Percentiles rank a stretch among this genome's conserved stretches.
Conservation (phyloP, 192 early-diverging fungal genomes). For the Blastocladiella britannica region DNA sequence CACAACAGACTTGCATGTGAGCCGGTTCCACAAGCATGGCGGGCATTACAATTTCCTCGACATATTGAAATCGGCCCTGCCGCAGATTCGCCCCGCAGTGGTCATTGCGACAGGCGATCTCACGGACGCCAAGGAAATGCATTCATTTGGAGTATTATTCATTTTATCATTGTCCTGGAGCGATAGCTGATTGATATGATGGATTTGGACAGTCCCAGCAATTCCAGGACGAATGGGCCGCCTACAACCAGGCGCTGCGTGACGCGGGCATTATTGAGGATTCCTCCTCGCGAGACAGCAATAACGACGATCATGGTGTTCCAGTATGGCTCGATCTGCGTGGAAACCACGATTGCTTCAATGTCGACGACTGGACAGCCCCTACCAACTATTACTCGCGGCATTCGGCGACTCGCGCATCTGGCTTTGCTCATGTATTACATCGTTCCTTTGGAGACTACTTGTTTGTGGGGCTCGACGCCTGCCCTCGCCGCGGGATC, state of each 20-base stretch:
- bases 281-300: too few relatives aligned
- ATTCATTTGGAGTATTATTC: neutral
- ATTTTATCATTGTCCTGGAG: neutral
- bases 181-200: neutral
- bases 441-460: constrained; percentile 65
- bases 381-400: constrained; percentile 37
- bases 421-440: too few relatives aligned
- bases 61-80: constrained; percentile 49
- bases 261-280: too few relatives aligned
- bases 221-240: constrained; percentile 58
- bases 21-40: too few relatives aligned
- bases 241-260: constrained; percentile 43
- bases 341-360: constrained; percentile 91
- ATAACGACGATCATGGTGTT: constrained; percentile 24
- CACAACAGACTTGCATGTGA: too few relatives aligned
- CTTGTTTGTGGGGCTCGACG: constrained; percentile 64
- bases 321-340: constrained; percentile 64
- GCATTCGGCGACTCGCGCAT: too few relatives aligned
- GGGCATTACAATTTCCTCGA: constrained; percentile 53
- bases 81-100: constrained; percentile 53
- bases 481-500: constrained; percentile 50
- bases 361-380: constrained; percentile 38
- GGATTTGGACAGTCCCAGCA: constrained; percentile 30
- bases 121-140: constrained; percentile 61
- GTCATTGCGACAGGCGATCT: constrained; percentile 70